Evolutionary conservation across 202 grass and related monocot species (phyloP), one percentile per base, ranked within the genome.

Genomic region (Brachypodium distachyon): DNA sequence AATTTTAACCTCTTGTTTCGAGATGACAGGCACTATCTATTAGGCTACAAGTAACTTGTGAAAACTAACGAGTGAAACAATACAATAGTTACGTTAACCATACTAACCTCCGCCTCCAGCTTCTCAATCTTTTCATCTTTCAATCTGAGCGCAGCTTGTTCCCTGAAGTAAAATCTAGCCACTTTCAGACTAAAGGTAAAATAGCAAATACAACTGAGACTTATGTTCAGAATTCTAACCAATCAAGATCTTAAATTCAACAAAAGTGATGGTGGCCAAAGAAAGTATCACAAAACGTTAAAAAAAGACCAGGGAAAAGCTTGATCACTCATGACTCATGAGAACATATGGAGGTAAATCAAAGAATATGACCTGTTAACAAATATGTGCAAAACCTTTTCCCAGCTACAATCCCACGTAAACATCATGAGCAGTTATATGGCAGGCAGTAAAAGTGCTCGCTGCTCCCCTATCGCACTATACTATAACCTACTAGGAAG

Each of bases 21-120:
- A 38, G 51, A 59, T 56, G 38, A 2, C 31, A 66, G 16, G 7
- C 18, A 56, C 12, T 49, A 76, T 83, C 10, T 26, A 63, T 29
- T 65, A 64, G 13, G 36, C 61, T 51, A 41, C 13, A 23, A 12
- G 16, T 54, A 26, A 54, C 22, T 25, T 26, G 51, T 25, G 9
- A 54, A 19, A 54, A 5, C 18, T 37, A 50, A 31, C 25, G 8
- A 6, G 2, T 44, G 49, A 79, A 21, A 38, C 19, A 55, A 16
- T 23, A 77, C 36, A 46, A 42, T 0, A 17, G 16, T 77, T 53
- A 47, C n/a, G 43, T 70, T 25, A 63, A 37, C 38, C 72, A 73
- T 76, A 86, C 82, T 44, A 72, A 98, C 95, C 87, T 95, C 89
- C 70, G 92, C 87, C 63, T 98, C 73, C 70, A 98, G 86, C 57